Percentiles rank a stretch among this genome's conserved stretches.
phyloP scores from a whole-genome alignment of 208 protist genomes.

The Trypanosoma theileri region DNA sequence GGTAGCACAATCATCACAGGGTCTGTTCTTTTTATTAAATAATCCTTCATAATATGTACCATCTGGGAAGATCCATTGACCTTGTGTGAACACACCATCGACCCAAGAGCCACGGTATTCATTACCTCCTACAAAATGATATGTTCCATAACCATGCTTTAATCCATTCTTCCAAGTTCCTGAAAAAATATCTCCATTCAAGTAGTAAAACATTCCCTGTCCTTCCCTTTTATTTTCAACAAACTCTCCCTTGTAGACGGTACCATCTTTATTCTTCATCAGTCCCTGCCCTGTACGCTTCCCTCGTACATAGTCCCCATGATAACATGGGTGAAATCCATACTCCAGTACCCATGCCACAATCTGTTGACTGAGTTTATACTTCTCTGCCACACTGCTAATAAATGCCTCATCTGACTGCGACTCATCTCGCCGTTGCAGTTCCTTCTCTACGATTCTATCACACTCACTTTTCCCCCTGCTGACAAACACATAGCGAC shows the following conservation, averaged over 20 bases:
- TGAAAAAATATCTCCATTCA: conserved; percentile 90
- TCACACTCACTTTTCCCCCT: conserved; percentile 82
- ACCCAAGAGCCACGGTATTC: conserved; percentile 86
- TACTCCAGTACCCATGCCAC: conserved; percentile 67
- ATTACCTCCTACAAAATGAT: conserved; percentile 78
- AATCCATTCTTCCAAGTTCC: conserved; percentile 80
- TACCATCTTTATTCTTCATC: conserved; percentile 91
- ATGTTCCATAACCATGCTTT: conserved; percentile 89
- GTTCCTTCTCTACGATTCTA: conserved; percentile 64
- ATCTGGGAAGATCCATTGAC: conserved; percentile 87
- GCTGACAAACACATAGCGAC: conserved; percentile 74
- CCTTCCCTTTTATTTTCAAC: conserved; percentile 87
- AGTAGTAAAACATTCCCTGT: conserved; percentile 90
- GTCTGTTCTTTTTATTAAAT: conserved; percentile 88
- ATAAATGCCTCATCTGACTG: conserved; percentile 36
- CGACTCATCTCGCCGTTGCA: conserved; percentile 36
- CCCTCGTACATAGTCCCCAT: conserved; percentile 83
- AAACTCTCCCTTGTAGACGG: conserved; percentile 91
- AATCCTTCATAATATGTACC: conserved; percentile 88
- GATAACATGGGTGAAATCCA: conserved; percentile 79
- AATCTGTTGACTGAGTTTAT: conserved; percentile 64
- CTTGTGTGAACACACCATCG: conserved; percentile 76
- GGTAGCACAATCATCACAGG: conserved; percentile 63
- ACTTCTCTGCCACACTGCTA: conserved; percentile 39
- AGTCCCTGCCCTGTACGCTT: conserved; percentile 77